These are phyloP conservation scores for Suillus subaureus DNA, from an alignment of 768 basidiomycete genomes.

Conservation along the genomic window DNA sequence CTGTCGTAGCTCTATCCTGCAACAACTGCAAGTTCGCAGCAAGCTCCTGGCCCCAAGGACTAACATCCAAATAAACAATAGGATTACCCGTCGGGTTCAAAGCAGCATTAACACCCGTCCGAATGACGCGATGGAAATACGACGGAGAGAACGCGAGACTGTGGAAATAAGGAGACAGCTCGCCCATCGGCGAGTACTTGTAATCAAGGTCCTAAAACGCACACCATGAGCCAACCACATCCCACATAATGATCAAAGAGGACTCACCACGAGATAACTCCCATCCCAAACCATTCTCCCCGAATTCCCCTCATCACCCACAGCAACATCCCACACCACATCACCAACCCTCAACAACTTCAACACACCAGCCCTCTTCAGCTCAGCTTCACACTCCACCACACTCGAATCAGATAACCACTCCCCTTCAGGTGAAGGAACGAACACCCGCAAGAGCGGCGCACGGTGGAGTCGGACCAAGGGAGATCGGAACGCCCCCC, in stretches of 20 bases:
- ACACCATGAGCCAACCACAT: conserved; percentile 17
- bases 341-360: conserved; percentile 72
- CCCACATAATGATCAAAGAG: background rate
- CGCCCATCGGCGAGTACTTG: conserved; percentile 73
- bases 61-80: conserved; percentile 71
- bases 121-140: conserved; percentile 86
- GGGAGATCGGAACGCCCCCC: conserved; percentile 61
- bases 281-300: conserved; percentile 89
- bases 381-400: conserved; percentile 80
- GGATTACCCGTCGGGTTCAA: conserved; percentile 56
- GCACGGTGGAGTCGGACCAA: conserved; percentile 72
- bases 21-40: conserved; percentile 72
- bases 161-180: conserved; percentile 79
- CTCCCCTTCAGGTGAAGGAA: conserved; percentile 83
- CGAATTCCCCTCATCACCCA: conserved; percentile 83
- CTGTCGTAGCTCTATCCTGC: conserved; percentile 75
- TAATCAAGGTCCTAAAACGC: conserved; percentile 79
- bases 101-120: conserved; percentile 42
- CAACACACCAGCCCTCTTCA: conserved; percentile 66
- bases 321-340: conserved; percentile 85
- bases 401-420: conserved; percentile 86
- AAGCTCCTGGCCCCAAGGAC: conserved; percentile 80
- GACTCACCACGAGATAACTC: conserved; percentile 72
- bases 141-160: conserved; percentile 83
- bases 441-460: conserved; percentile 77